Evolutionary conservation across 2,329 filamentous ascomycete genomes (phyloP).

Genomic region (Penicillium sp.): DNA sequence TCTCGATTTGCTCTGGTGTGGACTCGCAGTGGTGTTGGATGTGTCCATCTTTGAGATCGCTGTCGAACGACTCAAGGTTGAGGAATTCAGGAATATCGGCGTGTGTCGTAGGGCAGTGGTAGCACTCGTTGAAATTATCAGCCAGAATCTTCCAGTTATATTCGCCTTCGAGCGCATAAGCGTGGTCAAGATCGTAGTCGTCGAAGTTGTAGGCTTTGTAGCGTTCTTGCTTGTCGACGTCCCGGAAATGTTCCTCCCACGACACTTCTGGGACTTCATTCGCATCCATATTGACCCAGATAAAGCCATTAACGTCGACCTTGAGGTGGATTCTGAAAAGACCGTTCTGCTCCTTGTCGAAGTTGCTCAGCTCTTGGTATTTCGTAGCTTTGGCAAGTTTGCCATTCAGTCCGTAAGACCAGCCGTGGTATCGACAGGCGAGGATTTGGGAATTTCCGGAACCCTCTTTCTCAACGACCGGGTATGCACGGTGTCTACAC

Average conservation of each 20-base stretch:
- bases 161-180: slow-evolving; percentile 23
- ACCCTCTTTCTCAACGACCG: slow-evolving; percentile 24
- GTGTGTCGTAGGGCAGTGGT: slow-evolving; percentile 62
- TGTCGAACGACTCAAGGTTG: slow-evolving; percentile 57
- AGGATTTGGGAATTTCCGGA: slow-evolving; percentile 24
- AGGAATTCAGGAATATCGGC: slow-evolving; percentile 59
- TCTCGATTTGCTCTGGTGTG: slow-evolving; percentile 50
- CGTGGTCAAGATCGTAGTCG: slow-evolving; percentile 23
- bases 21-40: slow-evolving; percentile 54
- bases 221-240: slow-evolving; percentile 24
- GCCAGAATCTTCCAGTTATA: slow-evolving; percentile 29
- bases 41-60: slow-evolving; percentile 50
- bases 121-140: slow-evolving; percentile 53
- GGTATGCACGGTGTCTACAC: slow-evolving; percentile 25
- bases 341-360: slow-evolving; percentile 23
- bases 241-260: slow-evolving; percentile 24
- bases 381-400: slow-evolving; percentile 26
- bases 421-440: slow-evolving; percentile 25
- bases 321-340: slow-evolving; percentile 24
- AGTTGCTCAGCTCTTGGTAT: slow-evolving; percentile 17
- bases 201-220: slow-evolving; percentile 25
- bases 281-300: slow-evolving; percentile 27
- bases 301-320: slow-evolving; percentile 25
- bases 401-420: slow-evolving; percentile 27
- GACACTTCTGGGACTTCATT: slow-evolving; percentile 22